Conservation (phyloP, 2,329 filamentous ascomycete species). For the Botryotinia globosa region DNA sequence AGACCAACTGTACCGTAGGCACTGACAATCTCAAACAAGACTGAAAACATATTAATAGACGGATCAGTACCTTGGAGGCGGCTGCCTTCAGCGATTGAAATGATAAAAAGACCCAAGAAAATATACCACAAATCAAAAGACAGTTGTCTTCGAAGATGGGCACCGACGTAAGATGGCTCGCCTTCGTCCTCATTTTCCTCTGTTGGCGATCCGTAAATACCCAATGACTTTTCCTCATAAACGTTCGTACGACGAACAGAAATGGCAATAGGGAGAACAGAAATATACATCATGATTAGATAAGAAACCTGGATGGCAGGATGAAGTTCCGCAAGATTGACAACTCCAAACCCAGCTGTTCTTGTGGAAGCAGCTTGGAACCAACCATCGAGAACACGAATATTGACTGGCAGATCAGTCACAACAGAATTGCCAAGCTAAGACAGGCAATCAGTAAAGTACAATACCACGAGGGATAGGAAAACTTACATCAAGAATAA, state of each 20-base stretch:
- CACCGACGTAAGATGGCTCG: slow-evolving; percentile 76
- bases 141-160: slow-evolving; percentile 87
- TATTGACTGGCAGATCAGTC: slow-evolving; percentile 63
- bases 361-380: slow-evolving; percentile 89
- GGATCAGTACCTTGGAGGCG: slow-evolving; percentile 58
- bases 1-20: slow-evolving; percentile 94
- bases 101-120: slow-evolving; percentile 88
- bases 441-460: slow-evolving; percentile 22
- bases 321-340: slow-evolving; percentile 75
- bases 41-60: slow-evolving; percentile 65
- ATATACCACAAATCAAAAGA: slow-evolving; percentile 98
- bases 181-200: slow-evolving; percentile 51
- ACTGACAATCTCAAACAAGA: slow-evolving; percentile 83
- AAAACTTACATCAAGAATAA: slow-evolving; percentile 76
- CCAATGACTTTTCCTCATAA: slow-evolving; percentile 86
- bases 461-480: neutral
- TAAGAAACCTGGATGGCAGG: slow-evolving; percentile 92
- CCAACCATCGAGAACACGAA: slow-evolving; percentile 78
- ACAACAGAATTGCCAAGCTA: slow-evolving; percentile 72
- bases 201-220: slow-evolving; percentile 60
- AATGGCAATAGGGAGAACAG: slow-evolving; percentile 94
- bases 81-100: slow-evolving; percentile 80
- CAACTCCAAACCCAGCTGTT: slow-evolving; percentile 83
- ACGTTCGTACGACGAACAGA: slow-evolving; percentile 92
- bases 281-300: slow-evolving; percentile 99